Conservation (phyloP, 768 basidiomycete species). For the Bullera alba region DNA sequence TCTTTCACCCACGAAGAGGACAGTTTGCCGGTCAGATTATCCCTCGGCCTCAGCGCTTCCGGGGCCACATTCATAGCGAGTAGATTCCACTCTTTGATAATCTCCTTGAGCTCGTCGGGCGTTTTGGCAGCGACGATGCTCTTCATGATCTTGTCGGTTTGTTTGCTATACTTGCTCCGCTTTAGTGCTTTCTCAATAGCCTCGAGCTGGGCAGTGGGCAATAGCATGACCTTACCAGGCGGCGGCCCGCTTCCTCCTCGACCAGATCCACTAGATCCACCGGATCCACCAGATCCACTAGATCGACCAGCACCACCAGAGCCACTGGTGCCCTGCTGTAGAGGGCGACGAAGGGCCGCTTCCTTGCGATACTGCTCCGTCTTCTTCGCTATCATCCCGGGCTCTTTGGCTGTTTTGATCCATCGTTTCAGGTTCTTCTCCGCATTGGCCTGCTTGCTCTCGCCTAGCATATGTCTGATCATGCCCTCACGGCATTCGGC, state of each 20-base stretch:
- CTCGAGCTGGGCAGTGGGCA: not conserved
- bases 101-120: too few relatives aligned
- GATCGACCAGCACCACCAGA: too few relatives aligned
- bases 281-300: not conserved
- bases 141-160: not conserved
- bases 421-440: not conserved
- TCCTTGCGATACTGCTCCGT: not conserved
- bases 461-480: not conserved
- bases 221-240: not conserved
- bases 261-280: not conserved
- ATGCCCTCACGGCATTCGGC: not conserved
- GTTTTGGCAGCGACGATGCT: too few relatives aligned
- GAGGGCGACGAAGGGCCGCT: not conserved
- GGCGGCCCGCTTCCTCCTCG: not conserved
- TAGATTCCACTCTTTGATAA: not conserved
- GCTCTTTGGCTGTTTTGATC: not conserved
- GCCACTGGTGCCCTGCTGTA: not conserved
- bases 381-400: not conserved
- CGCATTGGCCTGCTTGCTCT: not conserved
- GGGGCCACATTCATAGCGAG: not conserved
- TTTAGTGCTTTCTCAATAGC: not conserved
- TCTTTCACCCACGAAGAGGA: not conserved
- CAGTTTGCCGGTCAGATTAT: not conserved
- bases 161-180: not conserved
- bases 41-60: not conserved